phyloP scores from a whole-genome alignment of 1,139 yeast genomes.

The Diutina ranongensis region DNA sequence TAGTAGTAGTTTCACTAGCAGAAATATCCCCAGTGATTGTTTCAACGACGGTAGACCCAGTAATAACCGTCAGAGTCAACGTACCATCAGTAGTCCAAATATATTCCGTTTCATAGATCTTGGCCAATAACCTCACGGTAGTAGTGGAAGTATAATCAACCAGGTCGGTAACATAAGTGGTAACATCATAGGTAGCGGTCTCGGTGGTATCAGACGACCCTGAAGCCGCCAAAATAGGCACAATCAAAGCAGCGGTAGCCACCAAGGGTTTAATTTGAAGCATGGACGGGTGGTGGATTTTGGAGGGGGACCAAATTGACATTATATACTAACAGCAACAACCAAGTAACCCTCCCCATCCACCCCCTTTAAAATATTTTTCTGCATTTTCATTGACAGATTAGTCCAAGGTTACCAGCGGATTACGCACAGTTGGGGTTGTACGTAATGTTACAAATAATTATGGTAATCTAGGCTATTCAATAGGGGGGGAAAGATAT shows the following conservation, averaged over 20 bases:
- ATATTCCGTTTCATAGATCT: slow-evolving; percentile 3
- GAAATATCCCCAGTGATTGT: background rate
- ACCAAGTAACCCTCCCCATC: too few relatives aligned
- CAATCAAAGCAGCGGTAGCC: background rate
- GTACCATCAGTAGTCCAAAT: slow-evolving; percentile 4
- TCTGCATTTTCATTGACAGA: too few relatives aligned
- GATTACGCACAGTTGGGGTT: too few relatives aligned
- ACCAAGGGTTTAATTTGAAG: too few relatives aligned
- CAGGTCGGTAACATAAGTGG: background rate
- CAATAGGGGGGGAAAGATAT: too few relatives aligned
- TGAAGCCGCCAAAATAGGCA: background rate
- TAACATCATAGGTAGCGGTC: background rate
- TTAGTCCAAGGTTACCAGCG: too few relatives aligned
- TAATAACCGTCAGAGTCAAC: slow-evolving; percentile 4
- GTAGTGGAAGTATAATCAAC: background rate
- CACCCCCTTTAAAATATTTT: too few relatives aligned
- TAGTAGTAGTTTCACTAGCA: background rate
- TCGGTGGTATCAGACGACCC: background rate
- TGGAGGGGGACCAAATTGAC: too few relatives aligned
- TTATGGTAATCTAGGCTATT: too few relatives aligned
- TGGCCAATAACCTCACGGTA: background rate
- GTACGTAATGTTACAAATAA: too few relatives aligned
- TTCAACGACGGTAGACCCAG: background rate
- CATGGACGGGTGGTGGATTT: too few relatives aligned
- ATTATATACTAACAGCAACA: too few relatives aligned